Conservation (phyloP, 345 rosid species). For the Zanthoxylum bungeanum region DNA sequence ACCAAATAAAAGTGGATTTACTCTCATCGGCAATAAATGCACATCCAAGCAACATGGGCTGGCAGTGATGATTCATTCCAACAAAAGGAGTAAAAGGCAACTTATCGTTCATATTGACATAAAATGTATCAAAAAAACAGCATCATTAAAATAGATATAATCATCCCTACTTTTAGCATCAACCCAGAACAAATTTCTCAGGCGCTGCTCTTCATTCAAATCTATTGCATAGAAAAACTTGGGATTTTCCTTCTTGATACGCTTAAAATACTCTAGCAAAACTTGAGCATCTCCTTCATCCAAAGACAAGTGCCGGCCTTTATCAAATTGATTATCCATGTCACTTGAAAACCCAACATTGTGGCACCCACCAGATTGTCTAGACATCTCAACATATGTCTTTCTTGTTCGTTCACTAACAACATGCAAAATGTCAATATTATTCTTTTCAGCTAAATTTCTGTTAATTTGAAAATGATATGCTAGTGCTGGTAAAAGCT, state of each 20-base stretch:
- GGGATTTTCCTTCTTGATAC: slow-evolving; percentile 47
- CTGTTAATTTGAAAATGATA: slow-evolving; percentile 37
- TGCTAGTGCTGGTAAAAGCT: slow-evolving; percentile 37
- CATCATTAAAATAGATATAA: slow-evolving; percentile 47
- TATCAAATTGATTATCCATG: slow-evolving; percentile 22
- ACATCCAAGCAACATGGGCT: slow-evolving; percentile 54
- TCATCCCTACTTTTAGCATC: slow-evolving; percentile 57
- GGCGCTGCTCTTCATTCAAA: slow-evolving; percentile 46
- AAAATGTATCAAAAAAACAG: slow-evolving; percentile 45
- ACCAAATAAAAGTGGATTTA: slow-evolving; percentile 44
- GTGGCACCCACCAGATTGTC: slow-evolving; percentile 23
- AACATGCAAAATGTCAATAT: slow-evolving; percentile 36
- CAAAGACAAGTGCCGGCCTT: slow-evolving; percentile 22
- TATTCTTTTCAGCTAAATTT: slow-evolving; percentile 35
- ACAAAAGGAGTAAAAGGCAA: slow-evolving; percentile 50
- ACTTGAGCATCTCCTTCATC: slow-evolving; percentile 44
- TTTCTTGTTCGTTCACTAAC: slow-evolving; percentile 40
- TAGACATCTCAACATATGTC: slow-evolving; percentile 39
- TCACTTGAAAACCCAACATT: slow-evolving; percentile 10
- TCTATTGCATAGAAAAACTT: slow-evolving; percentile 60
- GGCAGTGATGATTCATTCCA: slow-evolving; percentile 60
- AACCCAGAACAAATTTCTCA: slow-evolving; percentile 56
- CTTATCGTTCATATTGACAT: slow-evolving; percentile 43
- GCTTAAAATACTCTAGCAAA: slow-evolving; percentile 44
- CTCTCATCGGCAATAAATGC: slow-evolving; percentile 53